phyloP scores from a whole-genome alignment of 2,329 filamentous ascomycete genomes.

The Colletotrichum liriopes region DNA sequence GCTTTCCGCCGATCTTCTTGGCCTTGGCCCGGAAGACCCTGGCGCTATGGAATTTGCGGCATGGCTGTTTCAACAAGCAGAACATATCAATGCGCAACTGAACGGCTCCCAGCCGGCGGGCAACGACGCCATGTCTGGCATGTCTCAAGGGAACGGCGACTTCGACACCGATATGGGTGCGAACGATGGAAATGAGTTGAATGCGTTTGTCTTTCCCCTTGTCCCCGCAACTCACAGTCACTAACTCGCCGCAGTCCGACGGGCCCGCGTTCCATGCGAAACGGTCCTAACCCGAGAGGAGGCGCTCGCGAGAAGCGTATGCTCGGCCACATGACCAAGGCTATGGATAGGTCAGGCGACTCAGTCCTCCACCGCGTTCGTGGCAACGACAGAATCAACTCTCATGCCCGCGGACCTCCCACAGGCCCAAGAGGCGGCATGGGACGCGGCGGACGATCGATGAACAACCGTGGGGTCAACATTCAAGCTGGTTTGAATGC shows the following conservation, averaged over 20 bases:
- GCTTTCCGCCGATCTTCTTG: conserved; percentile 88
- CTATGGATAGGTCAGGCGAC: conserved; percentile 84
- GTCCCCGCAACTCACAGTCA: conserved; percentile 39
- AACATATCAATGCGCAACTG: conserved; percentile 74
- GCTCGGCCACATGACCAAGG: conserved; percentile 87
- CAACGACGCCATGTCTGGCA: conserved; percentile 49
- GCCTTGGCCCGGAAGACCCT: conserved; percentile 85
- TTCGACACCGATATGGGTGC: conserved; percentile 84
- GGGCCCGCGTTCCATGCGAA: conserved; percentile 95
- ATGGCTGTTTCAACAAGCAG: conserved; percentile 95
- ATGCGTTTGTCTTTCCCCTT: conserved; percentile 67
- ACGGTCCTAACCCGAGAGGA: conserved; percentile 70
- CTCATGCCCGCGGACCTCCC: conserved; percentile 79
- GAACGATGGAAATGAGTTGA: conserved; percentile 64
- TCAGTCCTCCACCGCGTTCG: conserved; percentile 86
- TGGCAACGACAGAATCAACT: conserved; percentile 84
- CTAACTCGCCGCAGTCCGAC: conserved; percentile 80
- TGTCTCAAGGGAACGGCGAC: conserved; percentile 58
- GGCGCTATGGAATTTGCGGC: conserved; percentile 86
- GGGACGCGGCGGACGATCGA: conserved; percentile 65
- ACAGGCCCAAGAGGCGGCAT: conserved; percentile 77
- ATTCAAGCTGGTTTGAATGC: conserved; percentile 66
- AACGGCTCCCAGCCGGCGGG: conserved; percentile 63
- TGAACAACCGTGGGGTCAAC: conserved; percentile 66
- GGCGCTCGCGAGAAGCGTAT: conserved; percentile 83